phyloP scores from a whole-genome alignment of 2,329 filamentous ascomycete genomes.

The Didymella arachidicola region DNA sequence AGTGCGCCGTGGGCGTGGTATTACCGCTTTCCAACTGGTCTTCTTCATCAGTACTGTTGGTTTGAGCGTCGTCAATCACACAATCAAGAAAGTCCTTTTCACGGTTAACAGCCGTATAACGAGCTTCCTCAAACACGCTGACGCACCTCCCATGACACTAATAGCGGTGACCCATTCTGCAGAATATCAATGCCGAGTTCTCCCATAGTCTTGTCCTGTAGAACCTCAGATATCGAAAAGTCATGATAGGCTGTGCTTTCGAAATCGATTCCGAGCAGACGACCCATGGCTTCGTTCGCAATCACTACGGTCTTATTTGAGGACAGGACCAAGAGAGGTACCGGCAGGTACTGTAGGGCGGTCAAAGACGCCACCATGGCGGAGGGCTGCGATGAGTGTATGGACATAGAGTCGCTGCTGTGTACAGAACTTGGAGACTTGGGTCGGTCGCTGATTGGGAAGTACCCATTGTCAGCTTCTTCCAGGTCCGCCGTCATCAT shows the following conservation, averaged over 20 bases:
- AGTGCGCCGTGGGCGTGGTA: conserved; percentile 40
- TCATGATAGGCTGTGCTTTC: conserved; percentile 52
- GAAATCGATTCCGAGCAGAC: conserved; percentile 68
- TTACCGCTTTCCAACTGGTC: conserved; percentile 34
- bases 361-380: conserved; percentile 45
- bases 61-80: conserved; percentile 50
- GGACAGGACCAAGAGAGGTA: conserved; percentile 74
- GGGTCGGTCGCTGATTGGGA: conserved; percentile 33
- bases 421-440: conserved; percentile 42
- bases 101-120: conserved; percentile 19
- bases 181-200: conserved; percentile 78
- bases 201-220: conserved; percentile 71
- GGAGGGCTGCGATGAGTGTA: conserved; percentile 40
- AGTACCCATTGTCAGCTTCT: conserved; percentile 39
- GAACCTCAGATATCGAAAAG: conserved; percentile 61
- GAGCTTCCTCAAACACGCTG: neutral
- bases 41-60: conserved; percentile 22
- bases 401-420: conserved; percentile 43
- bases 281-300: conserved; percentile 78
- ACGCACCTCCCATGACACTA: conserved; percentile 60
- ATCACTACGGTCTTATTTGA: conserved; percentile 73
- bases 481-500: conserved; percentile 35
- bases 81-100: conserved; percentile 54
- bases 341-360: conserved; percentile 76
- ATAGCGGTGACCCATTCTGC: conserved; percentile 66